Evolutionary conservation across 306 rosid genomes (phyloP), one percentile per base, ranked within the genome.

Genomic region (Castanea crenata): DNA sequence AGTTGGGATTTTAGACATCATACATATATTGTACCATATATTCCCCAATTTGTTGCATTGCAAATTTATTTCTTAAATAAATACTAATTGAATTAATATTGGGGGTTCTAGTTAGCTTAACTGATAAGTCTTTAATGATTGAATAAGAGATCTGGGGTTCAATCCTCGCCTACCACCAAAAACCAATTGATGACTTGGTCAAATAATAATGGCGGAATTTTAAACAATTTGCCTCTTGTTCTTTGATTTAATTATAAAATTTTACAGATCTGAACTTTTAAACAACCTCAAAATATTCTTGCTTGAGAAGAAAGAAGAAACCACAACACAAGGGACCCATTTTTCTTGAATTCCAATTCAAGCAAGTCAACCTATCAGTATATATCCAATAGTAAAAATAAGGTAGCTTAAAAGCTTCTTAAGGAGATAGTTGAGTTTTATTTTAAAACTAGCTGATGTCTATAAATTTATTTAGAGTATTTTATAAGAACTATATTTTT

Each of bases 321-420:
- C 73, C 77, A 73, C 16, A 78, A 35, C 51, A 64, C 46, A 68
- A 34, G 80, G 76, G 77, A 78, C 64, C 16, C 61, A 80, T 71
- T 67, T 89, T 83, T 78, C 97, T 91, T 93, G 89, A 74, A 87
- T 77, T 91, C 81, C 81, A 93, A 87, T 89, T 88, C 92, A 93
- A 93, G 97, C 83, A 31, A 77, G 75, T 78, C 34, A 73, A 29
- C 77, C 70, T 74, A 65, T 35, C 56, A 70, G 46, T 75, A 25
- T 25, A 25, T 25, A 71, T 64, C 44, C 15, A 18, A n/a, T 31
- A 32, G 51, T 52, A 61, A 72, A 74, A 82, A 38, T 32, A 23
- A 68, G 87, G 75, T 85, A 57, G 70, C 91, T 86, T 84, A 38
- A 84, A 67, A 63, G 74, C 18, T 55, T 61, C 51, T 76, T 46